A percentile compares a stretch with the other conserved stretches of the same genome.
phyloP scores from a whole-genome alignment of 371 early-diverging fungal genomes.

The Mortierella sp. region DNA sequence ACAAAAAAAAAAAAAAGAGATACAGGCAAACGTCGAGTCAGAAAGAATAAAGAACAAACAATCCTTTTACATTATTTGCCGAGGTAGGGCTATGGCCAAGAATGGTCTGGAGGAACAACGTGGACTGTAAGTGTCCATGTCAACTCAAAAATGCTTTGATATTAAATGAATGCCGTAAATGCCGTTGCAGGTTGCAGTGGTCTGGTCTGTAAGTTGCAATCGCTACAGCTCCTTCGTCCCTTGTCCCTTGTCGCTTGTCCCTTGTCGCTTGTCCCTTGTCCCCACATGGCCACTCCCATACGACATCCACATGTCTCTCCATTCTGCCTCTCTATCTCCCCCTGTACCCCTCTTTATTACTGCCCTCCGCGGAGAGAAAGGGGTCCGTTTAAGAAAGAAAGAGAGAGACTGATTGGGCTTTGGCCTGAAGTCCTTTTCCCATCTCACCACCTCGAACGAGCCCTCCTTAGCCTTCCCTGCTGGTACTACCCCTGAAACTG shows the following conservation, averaged over 20 bases:
- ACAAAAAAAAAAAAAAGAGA: neutral
- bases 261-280: neutral
- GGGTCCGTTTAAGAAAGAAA: neutral
- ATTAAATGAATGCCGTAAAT: no score
- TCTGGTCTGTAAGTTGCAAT: neutral
- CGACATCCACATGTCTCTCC: neutral
- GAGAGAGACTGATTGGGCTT: neutral
- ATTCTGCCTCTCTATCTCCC: neutral
- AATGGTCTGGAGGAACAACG: no score
- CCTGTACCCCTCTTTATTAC: neutral
- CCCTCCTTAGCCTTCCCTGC: neutral
- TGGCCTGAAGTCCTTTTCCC: neutral
- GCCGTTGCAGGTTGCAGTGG: neutral
- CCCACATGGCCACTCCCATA: neutral
- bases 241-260: neutral
- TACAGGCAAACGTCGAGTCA: neutral
- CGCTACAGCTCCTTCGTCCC: neutral
- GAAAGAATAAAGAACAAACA: neutral
- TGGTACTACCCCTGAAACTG: neutral
- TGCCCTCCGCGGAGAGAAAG: neutral
- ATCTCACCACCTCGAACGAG: no score
- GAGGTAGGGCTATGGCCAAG: no score
- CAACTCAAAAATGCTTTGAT: no score
- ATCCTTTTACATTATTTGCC: no score
- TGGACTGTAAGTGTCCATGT: no score